Conservation (phyloP, 2,329 filamentous ascomycete species). For the Leptographium flavum region DNA sequence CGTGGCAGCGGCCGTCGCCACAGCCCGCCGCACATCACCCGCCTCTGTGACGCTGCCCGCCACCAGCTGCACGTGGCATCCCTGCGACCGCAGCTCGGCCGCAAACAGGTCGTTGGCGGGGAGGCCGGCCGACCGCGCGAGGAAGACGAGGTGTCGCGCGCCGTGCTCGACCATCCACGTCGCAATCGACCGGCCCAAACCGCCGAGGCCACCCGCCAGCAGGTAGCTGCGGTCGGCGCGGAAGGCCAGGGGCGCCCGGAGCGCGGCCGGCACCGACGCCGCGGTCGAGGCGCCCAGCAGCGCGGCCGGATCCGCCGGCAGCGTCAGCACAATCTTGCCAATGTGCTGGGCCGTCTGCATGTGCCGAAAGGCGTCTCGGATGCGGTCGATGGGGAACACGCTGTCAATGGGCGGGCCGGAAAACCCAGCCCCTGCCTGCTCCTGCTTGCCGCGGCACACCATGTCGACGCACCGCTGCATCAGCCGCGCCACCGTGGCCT, state of each 20-base stretch:
- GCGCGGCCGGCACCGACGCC: no score
- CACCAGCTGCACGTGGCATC: slow-evolving; percentile 15
- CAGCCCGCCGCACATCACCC: no score
- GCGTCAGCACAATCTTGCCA: slow-evolving; percentile 15
- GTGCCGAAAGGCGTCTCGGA: slow-evolving; percentile 19
- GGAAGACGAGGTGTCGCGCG: slow-evolving; percentile 30
- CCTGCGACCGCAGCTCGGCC: no score
- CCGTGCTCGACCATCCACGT: slow-evolving; percentile 34
- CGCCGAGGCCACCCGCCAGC: slow-evolving; percentile 37
- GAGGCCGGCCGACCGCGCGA: no score
- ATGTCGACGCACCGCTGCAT: not conserved
- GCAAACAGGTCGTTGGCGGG: no score
- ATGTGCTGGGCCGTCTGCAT: slow-evolving; percentile 23
- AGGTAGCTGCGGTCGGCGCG: slow-evolving; percentile 31
- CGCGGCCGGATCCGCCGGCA: no score
- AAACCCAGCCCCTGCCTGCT: no score
- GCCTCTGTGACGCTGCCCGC: slow-evolving; percentile 15
- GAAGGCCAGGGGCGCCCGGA: slow-evolving; percentile 9
- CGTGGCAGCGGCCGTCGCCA: no score
- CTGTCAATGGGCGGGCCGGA: no score
- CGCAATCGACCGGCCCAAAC: slow-evolving; percentile 33
- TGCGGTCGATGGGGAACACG: not conserved
- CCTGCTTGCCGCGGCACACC: not conserved
- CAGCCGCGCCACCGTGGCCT: not conserved
- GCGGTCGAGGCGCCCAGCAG: no score